Evolutionary conservation across 2,329 filamentous ascomycete species (phyloP), one percentile per base, ranked within the genome.

Genomic region (Pseudonectria foliicola): DNA sequence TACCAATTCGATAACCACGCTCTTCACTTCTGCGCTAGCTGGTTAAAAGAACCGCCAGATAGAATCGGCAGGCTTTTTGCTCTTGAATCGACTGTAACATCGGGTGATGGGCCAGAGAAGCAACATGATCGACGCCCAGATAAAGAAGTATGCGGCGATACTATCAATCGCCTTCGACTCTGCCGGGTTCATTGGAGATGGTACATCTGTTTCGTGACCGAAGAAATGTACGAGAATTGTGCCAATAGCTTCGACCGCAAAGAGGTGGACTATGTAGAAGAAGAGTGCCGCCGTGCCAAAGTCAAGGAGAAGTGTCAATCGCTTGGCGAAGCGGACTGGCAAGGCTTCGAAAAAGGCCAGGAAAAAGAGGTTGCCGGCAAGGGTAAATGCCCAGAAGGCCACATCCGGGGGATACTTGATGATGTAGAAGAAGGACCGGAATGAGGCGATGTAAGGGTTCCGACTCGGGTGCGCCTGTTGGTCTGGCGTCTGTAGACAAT

Each of bases 21-120:
- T n/a, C n/a, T n/a, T n/a, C n/a, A n/a, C n/a, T n/a, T n/a, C n/a
- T n/a, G n/a, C n/a, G n/a, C n/a, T n/a, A n/a, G n/a, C n/a, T n/a
- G n/a, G n/a, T 37, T 53, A 69, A 40, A 70, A 70, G 40, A 70
- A 64, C 6, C 66, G 55, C 66, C 66, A 70, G 10, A 69, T 47
- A 3, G 65, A 69, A 39, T 68, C 62, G 1, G 59, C 51, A 2
- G 56, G 46, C 45, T 58, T 66, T 8, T 48, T 53, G 37, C 54
- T 57, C 54, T 70, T 70, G 39, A 69, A 70, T 0, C 46, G 45
- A 14, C 64, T 53, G 33, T 69, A 70, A 56, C 56, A 56, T 33
- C 50, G 53, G 13, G 64, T 68, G 4, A 62, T 25, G 3, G 64
- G 66, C 50, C 65, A 68, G 41, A 68, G 42, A 10, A 65, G 29